Conservation (phyloP, 352 stramenopile species). For the Aphanomyces cochlioides region DNA sequence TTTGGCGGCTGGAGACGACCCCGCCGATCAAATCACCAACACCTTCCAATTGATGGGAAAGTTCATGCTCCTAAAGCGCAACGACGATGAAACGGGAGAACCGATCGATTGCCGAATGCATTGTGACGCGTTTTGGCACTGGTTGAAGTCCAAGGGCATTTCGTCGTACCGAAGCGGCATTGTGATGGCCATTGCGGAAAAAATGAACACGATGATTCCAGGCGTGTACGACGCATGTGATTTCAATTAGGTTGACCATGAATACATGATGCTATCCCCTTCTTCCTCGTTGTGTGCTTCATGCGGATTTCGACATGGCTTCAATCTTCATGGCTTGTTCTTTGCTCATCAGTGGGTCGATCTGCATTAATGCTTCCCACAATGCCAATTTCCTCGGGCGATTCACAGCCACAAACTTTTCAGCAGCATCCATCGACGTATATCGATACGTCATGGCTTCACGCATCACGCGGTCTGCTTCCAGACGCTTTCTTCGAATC, state of each 20-base stretch:
- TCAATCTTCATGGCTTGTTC: slow-evolving; percentile 48
- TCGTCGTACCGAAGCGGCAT: slow-evolving; percentile 93
- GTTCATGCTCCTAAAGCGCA: slow-evolving; percentile 83
- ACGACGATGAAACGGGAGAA: slow-evolving; percentile 86
- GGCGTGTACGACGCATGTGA: slow-evolving; percentile 94
- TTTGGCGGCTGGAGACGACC: slow-evolving; percentile 72
- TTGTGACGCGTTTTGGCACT: slow-evolving; percentile 97
- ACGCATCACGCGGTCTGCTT: slow-evolving; percentile 56
- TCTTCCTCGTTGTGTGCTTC: background rate
- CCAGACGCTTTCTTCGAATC: slow-evolving; percentile 60
- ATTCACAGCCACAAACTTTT: slow-evolving; percentile 51
- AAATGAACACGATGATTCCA: slow-evolving; percentile 95
- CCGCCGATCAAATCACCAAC: slow-evolving; percentile 90
- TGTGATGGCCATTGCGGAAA: slow-evolving; percentile 96
- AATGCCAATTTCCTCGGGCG: slow-evolving; percentile 47
- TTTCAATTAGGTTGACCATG: slow-evolving; percentile 80
- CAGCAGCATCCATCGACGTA: slow-evolving; percentile 47
- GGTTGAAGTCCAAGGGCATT: slow-evolving; percentile 94
- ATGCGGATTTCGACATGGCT: slow-evolving; percentile 27
- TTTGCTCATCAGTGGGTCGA: slow-evolving; percentile 59
- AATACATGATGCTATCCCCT: background rate
- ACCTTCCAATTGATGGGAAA: slow-evolving; percentile 98
- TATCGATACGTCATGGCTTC: slow-evolving; percentile 62
- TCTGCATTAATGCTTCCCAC: slow-evolving; percentile 64
- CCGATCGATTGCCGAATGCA: slow-evolving; percentile 91